phyloP scores from a whole-genome alignment of 2,329 filamentous ascomycete genomes.

The Periconia digitata region DNA sequence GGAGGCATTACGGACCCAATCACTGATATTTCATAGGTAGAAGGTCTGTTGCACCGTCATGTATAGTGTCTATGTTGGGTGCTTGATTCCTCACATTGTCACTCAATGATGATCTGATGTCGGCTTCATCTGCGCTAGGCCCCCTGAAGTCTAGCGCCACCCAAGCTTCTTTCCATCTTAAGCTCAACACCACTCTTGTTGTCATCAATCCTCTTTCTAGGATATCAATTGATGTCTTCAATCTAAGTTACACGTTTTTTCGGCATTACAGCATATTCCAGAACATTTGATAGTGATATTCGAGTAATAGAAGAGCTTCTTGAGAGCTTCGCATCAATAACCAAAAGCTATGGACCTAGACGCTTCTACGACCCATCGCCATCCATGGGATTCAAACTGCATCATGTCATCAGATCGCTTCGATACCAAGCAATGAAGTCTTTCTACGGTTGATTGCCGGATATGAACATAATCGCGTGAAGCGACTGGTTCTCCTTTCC shows the following conservation, averaged over 20 bases:
- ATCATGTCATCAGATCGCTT: neutral
- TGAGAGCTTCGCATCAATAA: too few relatives aligned
- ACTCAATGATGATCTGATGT: neutral
- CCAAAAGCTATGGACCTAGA: neutral
- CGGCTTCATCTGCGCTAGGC: neutral
- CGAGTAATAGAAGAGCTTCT: too few relatives aligned
- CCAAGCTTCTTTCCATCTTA: neutral
- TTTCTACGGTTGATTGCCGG: neutral
- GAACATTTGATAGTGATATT: too few relatives aligned
- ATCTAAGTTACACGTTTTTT: too few relatives aligned
- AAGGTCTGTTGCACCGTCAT: constrained; percentile 6
- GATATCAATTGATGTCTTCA: too few relatives aligned
- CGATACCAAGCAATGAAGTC: neutral
- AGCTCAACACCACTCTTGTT: neutral
- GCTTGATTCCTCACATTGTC: neutral
- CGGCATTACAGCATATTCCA: too few relatives aligned
- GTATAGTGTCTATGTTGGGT: neutral
- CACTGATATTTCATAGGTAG: constrained; percentile 20
- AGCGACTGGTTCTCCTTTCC: too few relatives aligned
- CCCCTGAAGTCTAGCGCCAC: neutral
- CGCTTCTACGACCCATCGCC: neutral
- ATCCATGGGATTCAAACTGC: neutral
- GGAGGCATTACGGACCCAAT: constrained; percentile 34
- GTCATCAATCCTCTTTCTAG: too few relatives aligned
- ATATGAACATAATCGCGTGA: neutral